phyloP scores from a whole-genome alignment of 1,284 basidiomycete species.

The Athelia sp. region DNA sequence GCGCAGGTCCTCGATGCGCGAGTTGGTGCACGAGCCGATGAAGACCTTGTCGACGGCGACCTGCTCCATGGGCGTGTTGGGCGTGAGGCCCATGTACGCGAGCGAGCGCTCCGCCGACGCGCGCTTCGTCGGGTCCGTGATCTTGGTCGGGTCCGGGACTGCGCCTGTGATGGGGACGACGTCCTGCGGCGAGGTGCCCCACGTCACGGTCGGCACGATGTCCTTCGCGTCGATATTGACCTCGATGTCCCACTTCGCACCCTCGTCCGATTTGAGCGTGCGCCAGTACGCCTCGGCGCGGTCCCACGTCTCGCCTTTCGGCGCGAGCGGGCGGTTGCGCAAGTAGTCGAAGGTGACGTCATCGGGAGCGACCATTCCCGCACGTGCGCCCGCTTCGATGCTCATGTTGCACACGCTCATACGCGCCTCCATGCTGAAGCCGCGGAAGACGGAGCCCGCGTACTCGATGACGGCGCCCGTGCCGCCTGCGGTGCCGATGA shows the following conservation, averaged over 20 bases:
- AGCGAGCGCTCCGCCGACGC: constrained; percentile 78
- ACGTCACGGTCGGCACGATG: constrained; percentile 92
- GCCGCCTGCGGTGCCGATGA: constrained; percentile 92
- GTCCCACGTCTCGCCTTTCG: constrained; percentile 90
- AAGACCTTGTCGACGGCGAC: constrained; percentile 91
- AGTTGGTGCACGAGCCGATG: constrained; percentile 96
- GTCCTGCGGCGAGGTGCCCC: constrained; percentile 96
- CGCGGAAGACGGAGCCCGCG: constrained; percentile 87
- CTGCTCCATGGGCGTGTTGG: constrained; percentile 83
- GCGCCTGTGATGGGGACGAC: constrained; percentile 83
- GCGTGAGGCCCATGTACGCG: constrained; percentile 86
- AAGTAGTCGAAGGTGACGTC: constrained; percentile 90
- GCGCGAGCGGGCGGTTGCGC: constrained; percentile 79
- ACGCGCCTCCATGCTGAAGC: constrained; percentile 91
- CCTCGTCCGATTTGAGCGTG: constrained; percentile 81
- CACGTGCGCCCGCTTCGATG: constrained; percentile 93
- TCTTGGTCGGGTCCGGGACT: constrained; percentile 77
- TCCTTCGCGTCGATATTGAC: constrained; percentile 84
- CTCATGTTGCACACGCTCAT: constrained; percentile 99
- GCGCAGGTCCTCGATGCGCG: constrained; percentile 92
- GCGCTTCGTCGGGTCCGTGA: constrained; percentile 64
- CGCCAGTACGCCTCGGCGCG: constrained; percentile 87
- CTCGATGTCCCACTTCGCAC: constrained; percentile 87
- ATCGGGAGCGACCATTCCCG: constrained; percentile 95
- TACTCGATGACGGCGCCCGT: constrained; percentile 94